A percentile compares a stretch with the other conserved stretches of the same genome.
Conservation (phyloP, 306 rosid genomes). For the Styphnolobium japonicum region DNA sequence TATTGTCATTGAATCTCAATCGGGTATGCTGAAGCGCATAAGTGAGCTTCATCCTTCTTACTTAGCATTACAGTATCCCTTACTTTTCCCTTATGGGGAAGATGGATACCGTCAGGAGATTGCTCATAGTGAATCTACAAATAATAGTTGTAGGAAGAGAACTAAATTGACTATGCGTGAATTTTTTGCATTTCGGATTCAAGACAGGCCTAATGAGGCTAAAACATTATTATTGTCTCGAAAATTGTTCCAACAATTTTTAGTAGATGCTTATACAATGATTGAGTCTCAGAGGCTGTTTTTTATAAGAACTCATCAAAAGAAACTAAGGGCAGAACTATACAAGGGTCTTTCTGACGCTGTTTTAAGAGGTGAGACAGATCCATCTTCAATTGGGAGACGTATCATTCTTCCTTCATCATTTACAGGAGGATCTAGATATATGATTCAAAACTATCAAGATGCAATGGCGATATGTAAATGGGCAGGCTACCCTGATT, state of each 20-base stretch:
- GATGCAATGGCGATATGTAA: background rate
- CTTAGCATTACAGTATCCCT: too few species aligned
- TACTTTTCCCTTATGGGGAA: background rate
- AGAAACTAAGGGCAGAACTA: too few species aligned
- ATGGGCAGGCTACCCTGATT: background rate
- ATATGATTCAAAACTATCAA: background rate
- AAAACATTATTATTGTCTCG: background rate
- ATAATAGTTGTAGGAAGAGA: too few species aligned
- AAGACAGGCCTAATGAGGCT: background rate
- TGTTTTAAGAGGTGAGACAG: background rate
- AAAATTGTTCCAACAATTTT: background rate
- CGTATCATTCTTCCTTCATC: background rate
- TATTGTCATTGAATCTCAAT: background rate
- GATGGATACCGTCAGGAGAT: background rate
- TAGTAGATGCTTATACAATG: background rate
- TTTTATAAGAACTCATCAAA: background rate
- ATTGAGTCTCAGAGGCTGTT: background rate
- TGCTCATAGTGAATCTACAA: too few species aligned
- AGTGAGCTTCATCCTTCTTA: background rate
- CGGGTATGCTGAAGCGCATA: background rate
- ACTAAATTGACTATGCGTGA: background rate
- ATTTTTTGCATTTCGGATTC: background rate
- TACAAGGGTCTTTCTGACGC: background rate
- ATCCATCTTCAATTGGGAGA: background rate
- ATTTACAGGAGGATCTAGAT: background rate